Percentiles rank a stretch among this genome's conserved stretches.
These are phyloP conservation scores for Wickerhamiella galacta DNA, from an alignment of 805 yeast species.

Conservation along the genomic window DNA sequence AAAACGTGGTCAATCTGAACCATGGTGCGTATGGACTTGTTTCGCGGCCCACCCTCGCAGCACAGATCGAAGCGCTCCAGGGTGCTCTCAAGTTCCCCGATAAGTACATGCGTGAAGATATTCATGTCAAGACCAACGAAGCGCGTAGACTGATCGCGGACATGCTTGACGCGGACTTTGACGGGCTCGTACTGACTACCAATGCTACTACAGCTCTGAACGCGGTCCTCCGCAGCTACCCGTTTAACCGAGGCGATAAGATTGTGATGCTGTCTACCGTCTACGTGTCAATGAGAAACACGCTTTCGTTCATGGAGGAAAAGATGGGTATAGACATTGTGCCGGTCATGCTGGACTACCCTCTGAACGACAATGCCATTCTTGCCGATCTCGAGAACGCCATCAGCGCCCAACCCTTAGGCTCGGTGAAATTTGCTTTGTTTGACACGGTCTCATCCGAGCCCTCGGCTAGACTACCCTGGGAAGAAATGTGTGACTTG, in stretches of 20 bases:
- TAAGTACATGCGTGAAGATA: conserved; percentile 22
- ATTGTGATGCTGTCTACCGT: conserved; percentile 33
- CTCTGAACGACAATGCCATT: conserved; percentile 29
- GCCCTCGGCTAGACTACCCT: conserved; percentile 51
- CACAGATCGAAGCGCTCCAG: conserved; percentile 19
- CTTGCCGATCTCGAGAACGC: conserved; percentile 21
- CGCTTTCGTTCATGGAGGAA: conserved; percentile 20
- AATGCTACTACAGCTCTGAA: conserved; percentile 51
- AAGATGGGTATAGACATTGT: conserved; percentile 23
- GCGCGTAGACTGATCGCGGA: conserved; percentile 25
- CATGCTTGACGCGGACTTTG: conserved; percentile 31
- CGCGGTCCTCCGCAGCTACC: conserved; percentile 36
- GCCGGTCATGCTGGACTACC: conserved; percentile 27
- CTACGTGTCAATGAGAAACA: conserved; percentile 39
- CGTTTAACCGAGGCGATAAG: conserved; percentile 35
- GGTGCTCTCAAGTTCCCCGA: conserved; percentile 32
- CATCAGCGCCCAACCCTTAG: conserved; percentile 15
- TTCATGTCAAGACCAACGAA: conserved; percentile 20
- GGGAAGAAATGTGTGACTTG: conserved; percentile 28
- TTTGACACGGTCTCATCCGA: conserved; percentile 42
- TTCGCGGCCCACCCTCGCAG: conserved; percentile 32
- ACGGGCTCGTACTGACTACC: conserved; percentile 34
- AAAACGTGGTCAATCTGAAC: conserved; percentile 32
- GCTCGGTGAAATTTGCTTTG: conserved; percentile 27
- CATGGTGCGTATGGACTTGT: conserved; percentile 50